These are phyloP conservation scores for Apiospora hydei DNA, from an alignment of 2,329 filamentous ascomycete genomes.

Conservation along the genomic window DNA sequence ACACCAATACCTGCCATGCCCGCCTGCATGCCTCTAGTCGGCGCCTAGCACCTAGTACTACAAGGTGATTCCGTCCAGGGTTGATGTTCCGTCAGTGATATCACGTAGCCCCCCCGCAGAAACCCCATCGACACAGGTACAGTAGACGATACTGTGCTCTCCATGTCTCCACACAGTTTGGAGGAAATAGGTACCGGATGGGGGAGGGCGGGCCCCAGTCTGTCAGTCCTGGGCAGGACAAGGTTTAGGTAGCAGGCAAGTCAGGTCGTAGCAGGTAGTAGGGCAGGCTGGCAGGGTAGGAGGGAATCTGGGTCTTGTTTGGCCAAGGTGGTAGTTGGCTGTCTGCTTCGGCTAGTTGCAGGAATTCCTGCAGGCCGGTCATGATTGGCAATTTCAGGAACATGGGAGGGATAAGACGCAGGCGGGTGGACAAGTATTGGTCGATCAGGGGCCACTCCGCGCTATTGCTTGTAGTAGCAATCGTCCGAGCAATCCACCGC, in stretches of 20 bases:
- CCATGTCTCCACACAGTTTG: constrained; percentile 5
- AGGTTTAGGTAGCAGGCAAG: not conserved
- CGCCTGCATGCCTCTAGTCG: not conserved
- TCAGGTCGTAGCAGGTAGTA: not conserved
- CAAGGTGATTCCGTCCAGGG: not conserved
- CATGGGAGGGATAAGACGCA: not conserved
- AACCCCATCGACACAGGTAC: not conserved
- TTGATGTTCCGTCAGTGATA: not conserved
- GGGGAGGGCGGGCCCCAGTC: not conserved
- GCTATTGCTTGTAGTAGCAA: not conserved
- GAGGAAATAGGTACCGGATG: not conserved
- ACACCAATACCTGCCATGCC: not conserved
- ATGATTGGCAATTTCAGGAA: constrained; percentile 17
- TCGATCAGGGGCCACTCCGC: constrained; percentile 10
- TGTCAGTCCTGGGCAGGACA: not conserved
- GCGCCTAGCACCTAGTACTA: not conserved
- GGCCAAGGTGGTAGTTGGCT: not conserved
- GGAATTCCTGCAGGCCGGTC: not conserved
- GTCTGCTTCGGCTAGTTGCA: not conserved
- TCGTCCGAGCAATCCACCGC: not conserved
- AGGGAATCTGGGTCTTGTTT: not conserved
- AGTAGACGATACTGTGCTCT: constrained; percentile 19
- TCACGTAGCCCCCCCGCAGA: constrained; percentile 1
- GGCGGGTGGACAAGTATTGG: not conserved
- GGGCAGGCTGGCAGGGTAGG: not conserved